A percentile compares a stretch with the other conserved stretches of the same genome.
These are phyloP conservation scores for Drosera capensis DNA, from an alignment of 148 eudicot species.

Conservation along the genomic window DNA sequence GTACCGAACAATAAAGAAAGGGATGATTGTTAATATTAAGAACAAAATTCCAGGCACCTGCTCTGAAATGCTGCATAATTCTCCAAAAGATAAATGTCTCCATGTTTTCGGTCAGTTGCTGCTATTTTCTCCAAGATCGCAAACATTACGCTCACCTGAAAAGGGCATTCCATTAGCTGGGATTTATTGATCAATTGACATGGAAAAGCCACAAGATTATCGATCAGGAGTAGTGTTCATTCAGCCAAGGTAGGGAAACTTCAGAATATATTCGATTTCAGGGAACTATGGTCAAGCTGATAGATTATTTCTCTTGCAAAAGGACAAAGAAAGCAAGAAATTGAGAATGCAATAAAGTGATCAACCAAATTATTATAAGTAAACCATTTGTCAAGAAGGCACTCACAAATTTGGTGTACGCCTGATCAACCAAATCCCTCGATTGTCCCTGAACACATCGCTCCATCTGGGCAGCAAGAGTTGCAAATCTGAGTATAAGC, in stretches of 20 bases:
- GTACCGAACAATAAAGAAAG: not conserved
- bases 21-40: not conserved
- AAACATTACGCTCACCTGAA: constrained; percentile 73
- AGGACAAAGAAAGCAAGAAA: no score
- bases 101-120: constrained; percentile 64
- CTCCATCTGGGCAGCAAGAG: constrained; percentile 97
- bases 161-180: not conserved
- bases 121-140: constrained; percentile 81
- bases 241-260: no score
- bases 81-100: constrained; percentile 76
- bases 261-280: no score
- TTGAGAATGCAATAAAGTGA: no score
- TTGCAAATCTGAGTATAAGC: constrained; percentile 57
- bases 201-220: no score
- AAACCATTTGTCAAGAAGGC: constrained; percentile 1
- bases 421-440: constrained; percentile 97
- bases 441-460: constrained; percentile 95
- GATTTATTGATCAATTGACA: no score
- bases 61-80: constrained; percentile 97
- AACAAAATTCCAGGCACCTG: constrained; percentile 36
- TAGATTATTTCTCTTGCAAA: no score
- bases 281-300: no score
- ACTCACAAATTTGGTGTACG: constrained; percentile 85
- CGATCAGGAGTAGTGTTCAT: no score
- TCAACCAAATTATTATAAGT: no score